Evolutionary conservation across 1,284 basidiomycete genomes (phyloP), one percentile per base, ranked within the genome.

Genomic region (Agaricales sp.): DNA sequence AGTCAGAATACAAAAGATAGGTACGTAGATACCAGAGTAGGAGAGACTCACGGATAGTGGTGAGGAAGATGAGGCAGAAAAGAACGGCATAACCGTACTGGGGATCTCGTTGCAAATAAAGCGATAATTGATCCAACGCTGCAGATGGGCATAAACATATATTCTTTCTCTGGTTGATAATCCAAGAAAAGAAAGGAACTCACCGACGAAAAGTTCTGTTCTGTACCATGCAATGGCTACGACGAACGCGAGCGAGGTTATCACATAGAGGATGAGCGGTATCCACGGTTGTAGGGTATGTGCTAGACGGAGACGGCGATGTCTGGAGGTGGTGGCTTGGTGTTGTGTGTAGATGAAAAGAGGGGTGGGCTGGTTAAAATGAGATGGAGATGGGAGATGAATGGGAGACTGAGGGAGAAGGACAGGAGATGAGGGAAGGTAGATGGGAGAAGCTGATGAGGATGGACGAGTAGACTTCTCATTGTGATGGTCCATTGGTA

Each of bases 61-160:
- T 90, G 52, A 89, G 61, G 63, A 89, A 87, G 55, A 90, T 89
- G 59, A 89, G 76, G 56, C 71, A 67, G 61, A 87, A 89, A 41
- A 90, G 75, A 52, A 84, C 73, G 52, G 77, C 76, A 61, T 84
- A 80, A 46, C 87, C 87, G 61, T 74, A 75, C 55, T 75, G 71
- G 52, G 73, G 71, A 59, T 87, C 82, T 46, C 69, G 71, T 61
- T 78, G 79, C 50, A 90, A 67, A 80, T 81, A 88, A 54, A 73
- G 72, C 16, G 87, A 79, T 35, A 90, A 68, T 45, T 80, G 69
- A 63, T 90, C 87, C 41, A 90, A 75, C 53, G 71, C 86, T 86
- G 58, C 25, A 46, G 45, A 46, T 25, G 26, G 48, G 37, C 16
- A 53, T 19, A 43, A 45, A 24, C 48, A 41, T 19, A 47, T 43